Base-by-base conservation (phyloP, 1,284 basidiomycete genomes). In the Ganoderma sinense region DNA sequence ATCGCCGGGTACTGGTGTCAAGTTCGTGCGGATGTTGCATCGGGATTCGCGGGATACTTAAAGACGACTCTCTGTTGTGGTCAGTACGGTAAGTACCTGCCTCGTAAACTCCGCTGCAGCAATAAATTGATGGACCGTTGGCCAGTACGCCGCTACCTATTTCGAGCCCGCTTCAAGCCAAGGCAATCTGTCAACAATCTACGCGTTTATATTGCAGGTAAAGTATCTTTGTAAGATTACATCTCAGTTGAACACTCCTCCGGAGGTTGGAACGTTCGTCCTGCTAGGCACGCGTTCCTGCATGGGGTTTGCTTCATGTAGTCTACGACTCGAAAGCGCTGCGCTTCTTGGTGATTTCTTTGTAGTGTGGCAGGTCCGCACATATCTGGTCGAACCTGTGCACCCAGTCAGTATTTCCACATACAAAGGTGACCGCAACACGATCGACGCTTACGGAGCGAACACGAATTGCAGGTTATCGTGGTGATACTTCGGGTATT, bases 401-500 rank as follows among this genome's bases (percentile, higher is more conserved):
- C 29, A 2, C 11, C 23, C 29, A 8, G 39, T 63, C 33, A 68
- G 58, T 23, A 23, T n/a, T 41, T 14, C 39, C 39, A 23, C 11
- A 23, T 16, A 39, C 10, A 10, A 26, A n/a, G 8, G 26, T 29
- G 7, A 18, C 1, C 1, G 20, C 10, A 33, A 51, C n/a, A 23
- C 8, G 23, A 23, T 26, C 29, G 13, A 51, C 10, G 68, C 73
- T 60, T 36, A 74, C 73, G 68, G 66, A 20, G 65, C 53, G 75
- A 93, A 92, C 6, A 86, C 83, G 58, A 78, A 80, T 71, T 82
- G 78, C 72, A 94, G 74, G 48, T 84, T 88, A 41, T 91, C 88
- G 70, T 86, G 85, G 78, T 93, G 84, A n/a, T 96, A 82, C 68
- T 95, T 91, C 0, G 94, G 91, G 78, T 88, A 90, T 31, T 84